Base-by-base conservation (phyloP, 140 eudicot species). In the Oenanthe javanica region DNA sequence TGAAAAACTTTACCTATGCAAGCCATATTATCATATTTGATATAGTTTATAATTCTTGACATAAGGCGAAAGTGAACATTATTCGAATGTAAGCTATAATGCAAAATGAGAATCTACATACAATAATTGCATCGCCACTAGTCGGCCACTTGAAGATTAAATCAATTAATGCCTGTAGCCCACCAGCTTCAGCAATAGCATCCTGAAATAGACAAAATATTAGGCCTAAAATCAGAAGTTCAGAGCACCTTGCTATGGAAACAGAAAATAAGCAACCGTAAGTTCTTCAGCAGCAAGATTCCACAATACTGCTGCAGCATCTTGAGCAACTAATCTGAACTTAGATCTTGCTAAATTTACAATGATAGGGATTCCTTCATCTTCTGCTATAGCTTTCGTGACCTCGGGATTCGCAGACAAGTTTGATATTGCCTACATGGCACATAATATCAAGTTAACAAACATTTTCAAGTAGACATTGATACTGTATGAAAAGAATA, bases 291-390 rank as follows among this genome's bases (percentile, higher is more conserved):
- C 97, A 15, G 97, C 92, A 71, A 95, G 94, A 84, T 92, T 94
- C 97, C 99, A 94, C 38, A 94, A 86, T 47, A 95, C 99, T 78
- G 96, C 95, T 14, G 97, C 99, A 84, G 99, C 99, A 92, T 94
- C 97, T 90, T 94, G 97, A 38, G 97, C 99, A 63, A 92, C 97
- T 84, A 89, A 73, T 83, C 86, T 89, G 83, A 90, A 92, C 93
- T 84, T 84, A 43, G 99, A 95, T 87, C 87, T 88, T 25, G 99
- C 95, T 82, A 94, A 86, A 75, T 84, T 87, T 82, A 92, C 87
- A 36, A 94, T 91, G 80, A 90, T 88, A 79, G 79, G 84, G 77
- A 95, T 90, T 64, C 99, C 99, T 31, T 1, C 36, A 75, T 89
- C 92, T 59, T 87, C 97, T n/a, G 99, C 99, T 79, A 94, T 95